Evolutionary conservation across 208 protist genomes (phyloP).

Genomic region (Endotrypanum monterogeii): DNA sequence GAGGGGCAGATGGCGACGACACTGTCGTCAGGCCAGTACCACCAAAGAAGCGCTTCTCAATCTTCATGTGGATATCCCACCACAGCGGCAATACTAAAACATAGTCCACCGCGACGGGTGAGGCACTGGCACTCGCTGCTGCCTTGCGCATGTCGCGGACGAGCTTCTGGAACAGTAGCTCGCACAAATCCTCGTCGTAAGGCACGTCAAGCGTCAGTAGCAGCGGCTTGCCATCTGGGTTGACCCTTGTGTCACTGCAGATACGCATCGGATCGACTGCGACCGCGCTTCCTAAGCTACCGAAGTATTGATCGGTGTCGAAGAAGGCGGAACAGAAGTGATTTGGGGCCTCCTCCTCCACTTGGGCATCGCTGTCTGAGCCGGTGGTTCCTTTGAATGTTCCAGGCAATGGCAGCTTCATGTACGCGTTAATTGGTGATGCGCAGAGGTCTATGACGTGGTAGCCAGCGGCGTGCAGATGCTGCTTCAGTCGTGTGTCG

Average conservation of each 20-base stretch:
- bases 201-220: constrained; percentile 88
- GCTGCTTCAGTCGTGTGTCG: constrained; percentile 80
- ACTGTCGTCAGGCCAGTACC: constrained; percentile 1
- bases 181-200: constrained; percentile 90
- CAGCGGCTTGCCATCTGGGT: constrained; percentile 46
- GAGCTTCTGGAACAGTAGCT: constrained; percentile 83
- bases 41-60: constrained; percentile 69
- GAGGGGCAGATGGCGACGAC: background rate
- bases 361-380: constrained; percentile 18
- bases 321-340: constrained; percentile 86
- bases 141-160: constrained; percentile 53
- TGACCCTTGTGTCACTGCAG: constrained; percentile 33
- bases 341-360: constrained; percentile 55
- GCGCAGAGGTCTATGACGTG: constrained; percentile 87
- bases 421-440: constrained; percentile 91
- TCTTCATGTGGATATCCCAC: constrained; percentile 75
- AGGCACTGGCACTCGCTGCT: background rate
- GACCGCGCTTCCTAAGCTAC: constrained; percentile 84
- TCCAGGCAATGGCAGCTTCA: constrained; percentile 43
- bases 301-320: constrained; percentile 87
- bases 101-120: constrained; percentile 59
- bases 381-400: background rate
- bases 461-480: constrained; percentile 78
- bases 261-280: constrained; percentile 49
- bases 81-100: constrained; percentile 85